Evolutionary conservation across 176 grass and related monocot species (phyloP).

Genomic region (Carex kokanica): DNA sequence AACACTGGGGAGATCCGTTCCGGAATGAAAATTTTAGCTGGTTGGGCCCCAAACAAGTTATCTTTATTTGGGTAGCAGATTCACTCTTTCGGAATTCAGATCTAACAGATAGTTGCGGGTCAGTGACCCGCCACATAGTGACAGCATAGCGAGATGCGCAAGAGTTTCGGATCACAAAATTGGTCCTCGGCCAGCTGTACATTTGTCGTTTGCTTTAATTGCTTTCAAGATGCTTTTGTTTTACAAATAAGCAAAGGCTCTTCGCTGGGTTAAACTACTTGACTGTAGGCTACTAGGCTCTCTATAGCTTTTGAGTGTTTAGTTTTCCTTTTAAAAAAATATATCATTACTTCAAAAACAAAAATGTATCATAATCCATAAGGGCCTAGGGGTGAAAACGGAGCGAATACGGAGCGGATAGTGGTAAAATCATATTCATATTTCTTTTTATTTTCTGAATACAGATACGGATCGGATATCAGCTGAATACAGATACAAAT

Average conservation of each 20-base stretch:
- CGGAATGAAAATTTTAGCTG: background rate
- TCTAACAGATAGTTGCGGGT: too few relatives aligned
- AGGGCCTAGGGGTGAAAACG: too few relatives aligned
- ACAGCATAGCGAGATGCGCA: background rate
- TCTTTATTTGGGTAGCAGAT: background rate
- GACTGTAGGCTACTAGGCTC: background rate
- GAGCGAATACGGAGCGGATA: too few relatives aligned
- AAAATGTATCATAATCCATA: too few relatives aligned
- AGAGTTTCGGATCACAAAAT: background rate
- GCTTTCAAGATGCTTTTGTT: slow-evolving; percentile 8
- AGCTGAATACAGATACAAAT: too few relatives aligned
- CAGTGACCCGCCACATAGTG: background rate
- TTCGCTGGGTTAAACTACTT: background rate
- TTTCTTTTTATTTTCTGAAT: too few relatives aligned
- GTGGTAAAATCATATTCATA: too few relatives aligned
- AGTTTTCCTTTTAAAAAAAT: background rate
- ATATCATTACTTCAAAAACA: too few relatives aligned
- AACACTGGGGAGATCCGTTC: background rate
- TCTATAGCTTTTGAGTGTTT: background rate
- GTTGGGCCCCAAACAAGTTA: background rate
- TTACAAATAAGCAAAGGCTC: slow-evolving; percentile 14
- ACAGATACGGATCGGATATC: too few relatives aligned
- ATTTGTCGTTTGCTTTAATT: background rate
- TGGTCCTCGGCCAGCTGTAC: background rate
- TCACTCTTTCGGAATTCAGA: too few relatives aligned